phyloP scores from a whole-genome alignment of 1,284 basidiomycete species.

The Papiliotrema laurentii region DNA sequence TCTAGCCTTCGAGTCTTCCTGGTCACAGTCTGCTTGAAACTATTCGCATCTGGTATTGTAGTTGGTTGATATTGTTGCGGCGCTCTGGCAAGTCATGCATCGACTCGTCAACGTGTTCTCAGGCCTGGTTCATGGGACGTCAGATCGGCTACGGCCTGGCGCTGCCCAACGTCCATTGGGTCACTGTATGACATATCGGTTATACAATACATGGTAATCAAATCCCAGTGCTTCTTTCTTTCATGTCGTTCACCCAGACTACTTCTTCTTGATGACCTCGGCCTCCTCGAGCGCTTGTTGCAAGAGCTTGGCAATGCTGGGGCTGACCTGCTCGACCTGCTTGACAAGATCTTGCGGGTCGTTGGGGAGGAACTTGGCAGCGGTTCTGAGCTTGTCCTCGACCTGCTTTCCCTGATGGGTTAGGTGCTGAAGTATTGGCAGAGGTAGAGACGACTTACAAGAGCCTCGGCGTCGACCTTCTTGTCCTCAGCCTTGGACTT shows the following conservation, averaged over 20 bases:
- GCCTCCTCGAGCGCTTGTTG: constrained; percentile 36
- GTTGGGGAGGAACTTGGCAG: constrained; percentile 32
- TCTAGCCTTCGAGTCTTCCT: too few species aligned
- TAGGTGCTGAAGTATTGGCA: not conserved
- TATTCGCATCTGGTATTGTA: too few species aligned
- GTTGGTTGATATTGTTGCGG: too few species aligned
- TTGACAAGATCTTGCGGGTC: constrained; percentile 39
- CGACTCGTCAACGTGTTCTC: too few species aligned
- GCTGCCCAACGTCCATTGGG: too few species aligned
- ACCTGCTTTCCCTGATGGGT: constrained; percentile 29
- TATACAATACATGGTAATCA: not conserved
- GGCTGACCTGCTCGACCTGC: constrained; percentile 36
- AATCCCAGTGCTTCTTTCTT: not conserved
- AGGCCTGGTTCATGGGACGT: too few species aligned
- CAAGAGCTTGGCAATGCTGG: constrained; percentile 39
- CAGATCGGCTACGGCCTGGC: too few species aligned
- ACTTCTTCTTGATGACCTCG: constrained; percentile 24
- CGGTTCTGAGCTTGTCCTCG: constrained; percentile 27
- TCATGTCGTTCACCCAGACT: not conserved
- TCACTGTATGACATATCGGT: not conserved
- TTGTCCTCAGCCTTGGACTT: constrained; percentile 36
- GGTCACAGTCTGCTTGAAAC: too few species aligned
- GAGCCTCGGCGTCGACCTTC: constrained; percentile 33
- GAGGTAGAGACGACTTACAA: constrained; percentile 17
- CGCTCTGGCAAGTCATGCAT: too few species aligned